Evolutionary conservation across 257 asterid species (phyloP).

Genomic region (Solanum sejunctum): DNA sequence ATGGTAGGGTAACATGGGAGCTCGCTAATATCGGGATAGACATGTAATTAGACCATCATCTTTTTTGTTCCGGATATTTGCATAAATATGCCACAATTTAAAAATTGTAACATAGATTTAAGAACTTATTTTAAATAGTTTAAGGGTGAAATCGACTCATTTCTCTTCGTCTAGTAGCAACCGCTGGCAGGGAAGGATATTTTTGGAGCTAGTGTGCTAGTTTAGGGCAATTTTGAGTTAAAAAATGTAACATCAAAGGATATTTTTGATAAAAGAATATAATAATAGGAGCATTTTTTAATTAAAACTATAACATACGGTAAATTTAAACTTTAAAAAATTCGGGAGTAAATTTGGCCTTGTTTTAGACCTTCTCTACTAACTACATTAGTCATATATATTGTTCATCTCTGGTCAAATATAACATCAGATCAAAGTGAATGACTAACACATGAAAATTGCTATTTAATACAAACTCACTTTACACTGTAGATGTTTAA

Average conservation of each 20-base stretch:
- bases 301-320: too few species aligned
- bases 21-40: not conserved
- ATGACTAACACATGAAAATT: not conserved
- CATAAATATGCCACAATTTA: not conserved
- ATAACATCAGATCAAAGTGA: not conserved
- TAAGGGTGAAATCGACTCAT: too few species aligned
- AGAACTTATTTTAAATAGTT: not conserved
- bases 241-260: too few species aligned
- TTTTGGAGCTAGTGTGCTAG: not conserved
- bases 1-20: slow-evolving; percentile 1
- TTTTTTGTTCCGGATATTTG: not conserved
- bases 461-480: too few species aligned
- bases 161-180: too few species aligned
- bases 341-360: not conserved
- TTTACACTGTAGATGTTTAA: not conserved
- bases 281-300: too few species aligned
- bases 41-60: not conserved
- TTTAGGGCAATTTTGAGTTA: not conserved
- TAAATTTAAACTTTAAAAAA: not conserved
- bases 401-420: not conserved
- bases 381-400: not conserved
- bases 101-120: not conserved
- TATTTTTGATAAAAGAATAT: not conserved
- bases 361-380: not conserved
- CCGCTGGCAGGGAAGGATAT: not conserved